A percentile compares a stretch with the other conserved stretches of the same genome.
Evolutionary conservation across 305 asterid species (phyloP).

Genomic region (Solanum aculeatissimum): DNA sequence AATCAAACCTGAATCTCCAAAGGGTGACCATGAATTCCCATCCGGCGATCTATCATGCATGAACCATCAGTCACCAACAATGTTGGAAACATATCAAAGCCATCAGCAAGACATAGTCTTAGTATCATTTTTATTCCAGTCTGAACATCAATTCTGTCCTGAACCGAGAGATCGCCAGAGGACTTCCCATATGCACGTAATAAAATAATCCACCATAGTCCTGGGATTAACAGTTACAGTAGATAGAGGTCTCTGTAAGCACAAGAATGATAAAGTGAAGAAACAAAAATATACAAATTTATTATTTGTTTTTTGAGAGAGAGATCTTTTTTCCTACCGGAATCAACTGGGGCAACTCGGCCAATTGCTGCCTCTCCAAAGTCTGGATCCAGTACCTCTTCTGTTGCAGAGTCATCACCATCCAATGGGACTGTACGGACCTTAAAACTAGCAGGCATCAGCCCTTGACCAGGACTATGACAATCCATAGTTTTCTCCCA

Average conservation of each 20-base stretch:
- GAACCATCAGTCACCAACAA: slow-evolving; percentile 73
- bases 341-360: slow-evolving; percentile 77
- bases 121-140: slow-evolving; percentile 75
- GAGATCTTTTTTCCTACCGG: slow-evolving; percentile 25
- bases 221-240: slow-evolving; percentile 18
- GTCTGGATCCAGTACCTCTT: slow-evolving; percentile 69
- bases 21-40: slow-evolving; percentile 80
- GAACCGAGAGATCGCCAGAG: slow-evolving; percentile 58
- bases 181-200: slow-evolving; percentile 71
- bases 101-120: slow-evolving; percentile 65
- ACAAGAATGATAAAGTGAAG: not conserved
- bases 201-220: slow-evolving; percentile 77
- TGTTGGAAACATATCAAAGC: slow-evolving; percentile 74
- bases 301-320: not conserved
- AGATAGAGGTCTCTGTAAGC: not conserved
- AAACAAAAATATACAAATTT: not conserved
- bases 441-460: slow-evolving; percentile 80
- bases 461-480: slow-evolving; percentile 74
- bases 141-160: slow-evolving; percentile 67
- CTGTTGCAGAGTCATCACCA: slow-evolving; percentile 47
- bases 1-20: slow-evolving; percentile 59
- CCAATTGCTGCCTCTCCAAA: slow-evolving; percentile 85
- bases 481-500: slow-evolving; percentile 85
- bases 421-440: slow-evolving; percentile 58
- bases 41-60: slow-evolving; percentile 80